Evolutionary conservation across 2,329 filamentous ascomycete species (phyloP), one percentile per base, ranked within the genome.

Genomic region (Fusarium subglutinans): DNA sequence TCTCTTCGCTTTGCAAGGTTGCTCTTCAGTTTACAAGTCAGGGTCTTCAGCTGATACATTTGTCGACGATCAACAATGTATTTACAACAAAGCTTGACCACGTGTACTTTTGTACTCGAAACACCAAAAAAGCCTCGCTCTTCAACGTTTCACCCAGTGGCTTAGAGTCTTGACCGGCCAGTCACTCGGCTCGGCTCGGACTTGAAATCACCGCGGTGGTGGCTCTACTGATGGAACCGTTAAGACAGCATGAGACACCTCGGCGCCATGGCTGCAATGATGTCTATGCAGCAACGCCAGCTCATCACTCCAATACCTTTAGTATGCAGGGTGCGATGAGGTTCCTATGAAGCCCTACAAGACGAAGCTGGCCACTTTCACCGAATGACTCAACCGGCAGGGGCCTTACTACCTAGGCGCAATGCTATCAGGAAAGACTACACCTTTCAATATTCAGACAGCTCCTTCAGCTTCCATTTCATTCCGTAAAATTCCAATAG

Each of bases 341-440:
- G 26, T 17, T 17, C 22, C 26, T n/a, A 17, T n/a, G 43, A 28
- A 37, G 38, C 26, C 28, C 26, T 35, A 50, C 26, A 43, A 13
- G 13, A n/a, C 8, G 37, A 33, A 51, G 33, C 51, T 41, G 53
- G 44, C 43, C 57, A 76, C 51, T 67, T 66, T 62, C 60, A 62
- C 70, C 75, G 70, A 65, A 56, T 77, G 75, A 77, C 63, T 77
- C 75, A 76, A 55, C 56, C 63, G 26, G 47, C 61, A 15, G 26
- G 22, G 56, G 24, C 50, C 58, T 60, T 35, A 55, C 62, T 48
- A n/a, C n/a, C n/a, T n/a, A 51, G 64, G 28, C 30, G n/a, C 26
- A 53, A 33, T 28, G 41, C 18, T 26, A 45, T 10, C 22, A 61
- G 47, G 33, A 37, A 61, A 44, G 40, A 51, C 53, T 65, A 51